phyloP scores from a whole-genome alignment of 2,329 filamentous ascomycete species.

The Dendryphion nanum region DNA sequence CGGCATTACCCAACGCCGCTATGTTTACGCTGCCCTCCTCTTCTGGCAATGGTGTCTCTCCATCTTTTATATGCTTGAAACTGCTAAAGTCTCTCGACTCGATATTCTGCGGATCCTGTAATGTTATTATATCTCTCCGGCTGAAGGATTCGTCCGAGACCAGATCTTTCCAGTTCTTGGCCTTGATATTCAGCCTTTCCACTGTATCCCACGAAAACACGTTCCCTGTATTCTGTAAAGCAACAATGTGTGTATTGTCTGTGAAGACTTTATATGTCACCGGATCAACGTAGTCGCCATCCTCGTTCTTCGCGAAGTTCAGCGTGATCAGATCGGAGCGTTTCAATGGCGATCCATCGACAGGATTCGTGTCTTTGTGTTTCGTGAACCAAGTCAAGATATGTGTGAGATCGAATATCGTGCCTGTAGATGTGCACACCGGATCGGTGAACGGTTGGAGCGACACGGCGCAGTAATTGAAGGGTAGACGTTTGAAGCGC shows the following conservation, averaged over 20 bases:
- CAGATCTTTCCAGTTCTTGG: constrained; percentile 92
- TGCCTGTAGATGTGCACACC: constrained; percentile 84
- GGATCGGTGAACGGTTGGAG: constrained; percentile 94
- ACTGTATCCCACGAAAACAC: constrained; percentile 97
- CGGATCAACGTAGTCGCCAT: constrained; percentile 89
- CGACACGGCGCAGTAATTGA: constrained; percentile 96
- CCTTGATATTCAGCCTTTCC: constrained; percentile 91
- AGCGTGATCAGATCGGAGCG: constrained; percentile 84
- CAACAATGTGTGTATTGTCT: constrained; percentile 96
- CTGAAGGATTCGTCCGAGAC: constrained; percentile 84
- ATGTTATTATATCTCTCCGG: constrained; percentile 88
- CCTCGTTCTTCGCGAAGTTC: constrained; percentile 87
- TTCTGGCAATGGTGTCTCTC: constrained; percentile 72
- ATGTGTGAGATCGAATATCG: constrained; percentile 92
- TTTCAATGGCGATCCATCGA: constrained; percentile 75
- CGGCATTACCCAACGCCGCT: constrained; percentile 71
- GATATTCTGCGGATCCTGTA: constrained; percentile 93
- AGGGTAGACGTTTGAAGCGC: constrained; percentile 83
- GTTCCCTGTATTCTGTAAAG: constrained; percentile 82
- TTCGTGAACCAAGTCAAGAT: constrained; percentile 94
- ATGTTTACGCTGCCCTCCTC: constrained; percentile 72
- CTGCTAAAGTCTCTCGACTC: constrained; percentile 77
- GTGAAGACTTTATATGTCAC: constrained; percentile 98
- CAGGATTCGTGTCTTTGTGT: constrained; percentile 88
- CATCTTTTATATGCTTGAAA: constrained; percentile 88